These are phyloP conservation scores for Oryza meridionalis DNA, from an alignment of 176 grass and related monocot species.

Conservation along the genomic window DNA sequence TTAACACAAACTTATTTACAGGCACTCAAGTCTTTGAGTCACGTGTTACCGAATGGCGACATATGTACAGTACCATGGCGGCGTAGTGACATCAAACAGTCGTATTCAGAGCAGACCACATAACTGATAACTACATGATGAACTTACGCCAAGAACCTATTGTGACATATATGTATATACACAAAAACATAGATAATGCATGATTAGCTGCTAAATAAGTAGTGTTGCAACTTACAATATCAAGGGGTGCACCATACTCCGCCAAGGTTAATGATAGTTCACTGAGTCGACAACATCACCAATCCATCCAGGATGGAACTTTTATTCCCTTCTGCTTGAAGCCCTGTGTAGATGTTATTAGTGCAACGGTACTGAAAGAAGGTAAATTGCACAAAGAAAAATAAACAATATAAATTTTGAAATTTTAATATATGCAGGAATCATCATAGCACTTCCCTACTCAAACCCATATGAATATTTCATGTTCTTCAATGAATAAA, in stretches of 20 bases:
- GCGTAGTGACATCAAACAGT: background rate
- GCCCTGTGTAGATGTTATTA: conserved; percentile 34
- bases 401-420: background rate
- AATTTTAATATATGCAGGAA: background rate
- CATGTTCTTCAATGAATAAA: background rate
- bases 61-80: background rate
- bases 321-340: conserved; percentile 44
- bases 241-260: too few species aligned
- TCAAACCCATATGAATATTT: background rate
- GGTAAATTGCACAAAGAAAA: background rate
- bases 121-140: background rate
- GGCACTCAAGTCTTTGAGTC: background rate
- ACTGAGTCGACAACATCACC: conserved; percentile 7
- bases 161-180: background rate
- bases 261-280: background rate
- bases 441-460: background rate
- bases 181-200: background rate
- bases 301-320: conserved; percentile 32
- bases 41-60: background rate
- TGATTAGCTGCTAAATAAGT: background rate
- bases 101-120: background rate
- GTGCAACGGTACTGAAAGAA: conserved; percentile 13
- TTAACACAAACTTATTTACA: background rate
- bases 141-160: background rate
- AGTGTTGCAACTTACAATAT: background rate